Base-by-base conservation (phyloP, 371 early-diverging fungal species). In the Saksenaea vasiformis region DNA sequence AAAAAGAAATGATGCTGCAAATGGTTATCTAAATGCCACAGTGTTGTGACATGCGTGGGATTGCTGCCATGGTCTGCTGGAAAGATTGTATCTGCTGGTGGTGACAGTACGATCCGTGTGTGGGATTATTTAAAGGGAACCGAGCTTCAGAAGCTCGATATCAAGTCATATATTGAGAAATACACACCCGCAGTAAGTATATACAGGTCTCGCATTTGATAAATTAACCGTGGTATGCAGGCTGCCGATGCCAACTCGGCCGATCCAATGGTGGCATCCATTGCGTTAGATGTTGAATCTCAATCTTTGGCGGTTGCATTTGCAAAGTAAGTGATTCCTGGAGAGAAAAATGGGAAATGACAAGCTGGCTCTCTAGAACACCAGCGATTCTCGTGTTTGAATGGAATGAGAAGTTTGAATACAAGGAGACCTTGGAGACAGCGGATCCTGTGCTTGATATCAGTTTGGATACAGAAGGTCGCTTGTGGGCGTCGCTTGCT, bases 81-180 rank as follows among this genome's bases (percentile, higher is more conserved):
- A 13, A 61, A 84, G 10, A 70, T 94, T 35, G 70, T 93, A 5
- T 94, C 96, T 17, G 94, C 93, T 27, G 93, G 95, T 53, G 98
- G 98, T 53, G 98, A 98, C 76, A 85, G 85, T 47, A 85, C 84
- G 4, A 54, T 96, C 10, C 83, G 90, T 27, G 69, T 92, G 11
- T 98, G 97, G 96, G 83, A 94, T 51, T 87, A 71, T 59, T 43
- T 78, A 22, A 71, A 76, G 54, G 86, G 85, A 9, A 63, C 51
- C 10, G 69, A 83, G 55, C 27, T 78, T 7, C 84, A 83, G 47
- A 62, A 44, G 2, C 56, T 87, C 27, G 70, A 77, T 61, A 64
- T 83, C 38, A 79, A 78, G 54, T 56, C 69, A 5, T 72, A 80
- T 34, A 79, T 79, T 27, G 74, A 77, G 64, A 64, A 78, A 9